Evolutionary conservation across 2,329 filamentous ascomycete genomes (phyloP), one percentile per base, ranked within the genome.

Genomic region (Biscogniauxia mediterranea): DNA sequence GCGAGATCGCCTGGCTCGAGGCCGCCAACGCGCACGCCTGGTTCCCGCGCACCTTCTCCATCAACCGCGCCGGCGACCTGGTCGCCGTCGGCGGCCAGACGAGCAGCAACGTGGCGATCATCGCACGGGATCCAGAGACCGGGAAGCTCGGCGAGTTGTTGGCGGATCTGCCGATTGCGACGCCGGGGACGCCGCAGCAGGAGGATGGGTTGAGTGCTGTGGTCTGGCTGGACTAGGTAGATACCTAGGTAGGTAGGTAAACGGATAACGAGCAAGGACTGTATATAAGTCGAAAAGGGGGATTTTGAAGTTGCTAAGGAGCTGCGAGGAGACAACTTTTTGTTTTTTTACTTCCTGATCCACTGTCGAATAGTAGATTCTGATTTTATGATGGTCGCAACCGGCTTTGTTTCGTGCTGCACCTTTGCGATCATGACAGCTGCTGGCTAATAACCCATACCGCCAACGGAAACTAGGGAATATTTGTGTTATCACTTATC

Each of bases 11-110:
- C 0, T 85, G 85, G 66, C 70, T 82, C 1, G 81, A 86, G 61
- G 75, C 85, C 1, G 82, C 80, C 1, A 83, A 85, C 23, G 81
- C 85, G 1, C 83, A 84, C 62, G 84, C 87, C 0, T 80, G 76
- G 59, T 86, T 83, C 66, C 88, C 89, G 0, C 79, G 89, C 1
- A 87, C 87, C 1, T 88, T 90, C 70, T 78, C 79, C 21, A 76
- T 89, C 58, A 89, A 88, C 69, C 79, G 78, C 49, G 80, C 80
- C 0, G 88, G 88, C 0, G 78, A 81, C 52, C 66, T 88, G 62
- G 80, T 90, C 1, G 88, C 87, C 0, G 81, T 91, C 49, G 88
- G 83, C 0, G 81, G 89, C 23, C 87, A 90, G 75, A 80, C 81
- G 1, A 84, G 81, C 50, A 79, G 82, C 15, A 84, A 80, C 21